Base-by-base conservation (phyloP, 169 alveolate genomes). In the Miamiensis avidus region DNA sequence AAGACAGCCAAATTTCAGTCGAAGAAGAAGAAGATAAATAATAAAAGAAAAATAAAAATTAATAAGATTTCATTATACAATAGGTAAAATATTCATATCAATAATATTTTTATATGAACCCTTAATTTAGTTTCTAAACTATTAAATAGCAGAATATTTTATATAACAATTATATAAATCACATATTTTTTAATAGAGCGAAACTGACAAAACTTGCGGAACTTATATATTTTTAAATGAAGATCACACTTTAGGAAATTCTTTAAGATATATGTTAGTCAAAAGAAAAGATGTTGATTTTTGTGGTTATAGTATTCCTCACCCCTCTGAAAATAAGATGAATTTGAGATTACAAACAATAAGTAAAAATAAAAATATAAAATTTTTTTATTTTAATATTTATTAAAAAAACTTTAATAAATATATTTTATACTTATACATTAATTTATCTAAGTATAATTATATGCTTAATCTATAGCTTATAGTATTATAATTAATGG, bases 231-330 rank as follows among this genome's bases (percentile, higher is more conserved):
- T 93, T 82, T 73, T 31, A 81, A 91, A 87, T 74, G 96, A 93
- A 93, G 96, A 92, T 78, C 96, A 93, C 49, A 93, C 96, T 30
- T 77, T 93, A 75, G 96, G 96, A 76, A 93, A 93, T 82, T 74
- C 89, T 15, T 78, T 93, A 74, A 85, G 96, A 81, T 93, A 89
- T 81, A 76, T 85, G 28, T 76, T 91, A 34, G 88, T 90, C 74
- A 93, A 93, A 82, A 84, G 89, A 76, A 78, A 88, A 74, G 89
- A 91, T 81, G 92, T 92, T 49, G 91, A 88, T 81, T 93, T 93
- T 81, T 81, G 89, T 77, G 96, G 96, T 33, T 93, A 93, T 78
- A 89, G 93, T 31, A 86, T 93, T 32, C 96, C 96, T 65, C 96
- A 93, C 85, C 96, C 96, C 33, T 87, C 94, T 31, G 96, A 93